Percentiles rank a stretch among this genome's conserved stretches.
phyloP scores from a whole-genome alignment of 2,329 filamentous ascomycete species.

The Aspergillus sp. region DNA sequence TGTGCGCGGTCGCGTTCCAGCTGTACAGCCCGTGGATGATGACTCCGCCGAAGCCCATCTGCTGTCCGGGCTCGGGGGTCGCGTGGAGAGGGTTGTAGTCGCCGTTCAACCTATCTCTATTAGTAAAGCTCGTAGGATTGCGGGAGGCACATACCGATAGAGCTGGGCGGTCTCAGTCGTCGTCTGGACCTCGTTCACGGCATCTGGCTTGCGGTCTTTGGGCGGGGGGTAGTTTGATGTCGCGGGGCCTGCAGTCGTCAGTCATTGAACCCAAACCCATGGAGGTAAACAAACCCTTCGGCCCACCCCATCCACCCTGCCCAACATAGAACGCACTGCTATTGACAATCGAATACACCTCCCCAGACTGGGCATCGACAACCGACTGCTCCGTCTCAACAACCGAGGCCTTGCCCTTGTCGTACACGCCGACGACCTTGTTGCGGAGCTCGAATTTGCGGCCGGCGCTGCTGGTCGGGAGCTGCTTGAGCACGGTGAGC shows the following conservation, averaged over 20 bases:
- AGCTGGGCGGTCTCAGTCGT: constrained; percentile 70
- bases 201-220: constrained; percentile 68
- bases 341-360: constrained; percentile 69
- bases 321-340: constrained; percentile 77
- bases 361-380: constrained; percentile 67
- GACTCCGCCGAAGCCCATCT: constrained; percentile 87
- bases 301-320: constrained; percentile 82
- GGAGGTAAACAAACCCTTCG: constrained; percentile 62
- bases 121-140: neutral
- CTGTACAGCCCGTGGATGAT: constrained; percentile 89
- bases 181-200: constrained; percentile 68
- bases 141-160: constrained; percentile 55
- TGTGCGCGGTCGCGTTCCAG: constrained; percentile 78
- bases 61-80: constrained; percentile 76
- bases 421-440: constrained; percentile 81
- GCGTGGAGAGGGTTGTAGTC: constrained; percentile 95
- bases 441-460: constrained; percentile 72
- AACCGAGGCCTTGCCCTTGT: constrained; percentile 83
- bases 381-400: constrained; percentile 76
- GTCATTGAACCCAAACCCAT: constrained; percentile 1
- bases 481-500: constrained; percentile 72
- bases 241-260: constrained; percentile 54
- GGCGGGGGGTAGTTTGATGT: constrained; percentile 77
- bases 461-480: constrained; percentile 71
- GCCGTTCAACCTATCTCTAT: constrained; percentile 67